Conservation (phyloP, 2,329 filamentous ascomycete species). For the Berkeleyomyces rouxiae region DNA sequence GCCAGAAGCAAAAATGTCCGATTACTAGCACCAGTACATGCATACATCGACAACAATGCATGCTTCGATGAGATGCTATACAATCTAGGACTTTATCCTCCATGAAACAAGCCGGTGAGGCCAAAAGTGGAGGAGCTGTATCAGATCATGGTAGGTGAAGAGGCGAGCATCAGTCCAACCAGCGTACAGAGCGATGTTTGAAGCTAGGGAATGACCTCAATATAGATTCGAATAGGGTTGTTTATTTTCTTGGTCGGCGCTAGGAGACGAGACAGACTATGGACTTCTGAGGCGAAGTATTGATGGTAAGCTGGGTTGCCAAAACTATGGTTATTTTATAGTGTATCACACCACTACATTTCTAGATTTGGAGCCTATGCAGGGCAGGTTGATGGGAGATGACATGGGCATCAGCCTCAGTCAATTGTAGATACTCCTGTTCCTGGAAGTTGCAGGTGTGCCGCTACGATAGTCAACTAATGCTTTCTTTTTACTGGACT, state of each 20-base stretch:
- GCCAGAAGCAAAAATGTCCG: no score
- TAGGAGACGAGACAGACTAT: background rate
- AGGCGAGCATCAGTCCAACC: background rate
- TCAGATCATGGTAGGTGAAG: background rate
- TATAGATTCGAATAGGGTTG: background rate
- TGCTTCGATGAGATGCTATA: background rate
- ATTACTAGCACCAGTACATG: no score
- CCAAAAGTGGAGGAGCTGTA: background rate
- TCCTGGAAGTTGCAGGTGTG: no score
- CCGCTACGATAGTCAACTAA: no score
- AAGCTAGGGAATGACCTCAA: background rate
- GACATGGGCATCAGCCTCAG: background rate
- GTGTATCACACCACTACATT: background rate
- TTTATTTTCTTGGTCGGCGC: background rate
- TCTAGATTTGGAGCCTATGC: background rate
- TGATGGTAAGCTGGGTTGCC: background rate
- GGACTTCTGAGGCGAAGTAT: background rate
- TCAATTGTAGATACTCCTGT: background rate
- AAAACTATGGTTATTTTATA: background rate
- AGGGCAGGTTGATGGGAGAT: background rate
- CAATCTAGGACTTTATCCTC: background rate
- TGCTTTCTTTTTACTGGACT: no score
- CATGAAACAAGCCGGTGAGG: background rate
- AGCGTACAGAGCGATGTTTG: background rate
- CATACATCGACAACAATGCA: background rate